Evolutionary conservation across 441 rosid genomes (phyloP).

Genomic region (Omphalea diandra): DNA sequence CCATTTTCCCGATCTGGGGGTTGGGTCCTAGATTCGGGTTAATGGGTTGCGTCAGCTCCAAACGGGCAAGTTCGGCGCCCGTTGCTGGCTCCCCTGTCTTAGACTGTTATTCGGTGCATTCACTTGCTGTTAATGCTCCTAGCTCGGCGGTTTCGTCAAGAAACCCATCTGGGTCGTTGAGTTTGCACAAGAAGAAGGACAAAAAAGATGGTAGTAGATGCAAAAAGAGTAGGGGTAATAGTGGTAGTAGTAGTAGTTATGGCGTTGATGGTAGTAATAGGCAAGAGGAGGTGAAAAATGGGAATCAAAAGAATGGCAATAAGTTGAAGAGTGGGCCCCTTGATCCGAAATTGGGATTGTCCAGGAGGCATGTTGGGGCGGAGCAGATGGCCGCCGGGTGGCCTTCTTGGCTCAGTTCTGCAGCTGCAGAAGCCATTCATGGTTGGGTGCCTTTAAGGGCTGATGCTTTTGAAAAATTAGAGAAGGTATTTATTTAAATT

Average conservation of each 20-base stretch:
- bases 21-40: slow-evolving; percentile 34
- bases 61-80: slow-evolving; percentile 36
- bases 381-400: slow-evolving; percentile 87
- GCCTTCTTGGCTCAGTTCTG: slow-evolving; percentile 85
- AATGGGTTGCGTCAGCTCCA: slow-evolving; percentile 86
- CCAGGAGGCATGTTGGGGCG: slow-evolving; percentile 49
- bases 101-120: slow-evolving; percentile 19
- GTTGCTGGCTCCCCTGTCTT: slow-evolving; percentile 43
- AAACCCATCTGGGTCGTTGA: slow-evolving; percentile 36
- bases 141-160: slow-evolving; percentile 25
- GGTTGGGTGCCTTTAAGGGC: slow-evolving; percentile 85
- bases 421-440: slow-evolving; percentile 69
- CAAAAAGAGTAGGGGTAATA: too few relatives aligned
- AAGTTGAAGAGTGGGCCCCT: slow-evolving; percentile 33
- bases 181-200: slow-evolving; percentile 27
- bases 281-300: slow-evolving; percentile 4
- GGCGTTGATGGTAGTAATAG: not conserved
- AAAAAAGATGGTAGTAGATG: slow-evolving; percentile 23
- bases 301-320: too few relatives aligned
- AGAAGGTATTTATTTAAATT: slow-evolving; percentile 58
- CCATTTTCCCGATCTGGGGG: slow-evolving; percentile 57
- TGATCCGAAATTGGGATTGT: slow-evolving; percentile 46
- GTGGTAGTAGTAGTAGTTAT: slow-evolving; percentile 7
- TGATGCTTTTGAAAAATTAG: slow-evolving; percentile 78
- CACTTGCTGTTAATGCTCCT: slow-evolving; percentile 19